A percentile compares a stretch with the other conserved stretches of the same genome.
Evolutionary conservation across 139 green algal species (phyloP).

Genomic region (Pycnococcus provasolii): DNA sequence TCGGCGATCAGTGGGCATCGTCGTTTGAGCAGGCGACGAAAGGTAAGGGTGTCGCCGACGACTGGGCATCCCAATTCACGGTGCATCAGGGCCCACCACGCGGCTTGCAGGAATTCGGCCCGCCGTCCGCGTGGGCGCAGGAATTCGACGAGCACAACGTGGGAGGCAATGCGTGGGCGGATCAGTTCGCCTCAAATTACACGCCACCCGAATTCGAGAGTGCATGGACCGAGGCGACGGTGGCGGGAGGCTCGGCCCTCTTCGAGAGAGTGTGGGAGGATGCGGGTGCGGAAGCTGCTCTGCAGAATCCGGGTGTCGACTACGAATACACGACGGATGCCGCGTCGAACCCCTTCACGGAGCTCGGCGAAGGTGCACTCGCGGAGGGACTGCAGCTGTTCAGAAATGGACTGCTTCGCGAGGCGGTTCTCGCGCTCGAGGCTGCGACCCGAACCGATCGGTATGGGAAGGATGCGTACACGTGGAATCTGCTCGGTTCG

Average conservation of each 20-base stretch:
- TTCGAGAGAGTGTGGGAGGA: conserved; percentile 12
- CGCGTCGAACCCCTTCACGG: conserved; percentile 22
- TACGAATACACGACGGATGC: conserved; percentile 17
- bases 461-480: conserved; percentile 53
- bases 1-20: no score
- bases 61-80: no score
- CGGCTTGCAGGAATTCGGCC: no score
- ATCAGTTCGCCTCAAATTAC: conserved; percentile 33
- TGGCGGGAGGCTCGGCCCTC: not conserved
- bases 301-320: not conserved
- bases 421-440: conserved; percentile 89
- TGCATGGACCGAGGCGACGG: no score
- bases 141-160: conserved; percentile 9
- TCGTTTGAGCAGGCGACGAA: no score
- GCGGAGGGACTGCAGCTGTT: conserved; percentile 71
- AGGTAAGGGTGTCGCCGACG: no score
- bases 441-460: conserved; percentile 68
- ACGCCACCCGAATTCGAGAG: no score
- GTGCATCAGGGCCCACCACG: no score
- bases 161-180: conserved; percentile 27
- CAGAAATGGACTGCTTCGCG: conserved; percentile 63
- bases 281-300: not conserved
- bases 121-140: conserved; percentile 9
- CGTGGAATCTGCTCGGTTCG: conserved; percentile 87
- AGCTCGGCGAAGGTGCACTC: conserved; percentile 34